Conservation (phyloP, 2,329 filamentous ascomycete species). For the Penicillium palitans region DNA sequence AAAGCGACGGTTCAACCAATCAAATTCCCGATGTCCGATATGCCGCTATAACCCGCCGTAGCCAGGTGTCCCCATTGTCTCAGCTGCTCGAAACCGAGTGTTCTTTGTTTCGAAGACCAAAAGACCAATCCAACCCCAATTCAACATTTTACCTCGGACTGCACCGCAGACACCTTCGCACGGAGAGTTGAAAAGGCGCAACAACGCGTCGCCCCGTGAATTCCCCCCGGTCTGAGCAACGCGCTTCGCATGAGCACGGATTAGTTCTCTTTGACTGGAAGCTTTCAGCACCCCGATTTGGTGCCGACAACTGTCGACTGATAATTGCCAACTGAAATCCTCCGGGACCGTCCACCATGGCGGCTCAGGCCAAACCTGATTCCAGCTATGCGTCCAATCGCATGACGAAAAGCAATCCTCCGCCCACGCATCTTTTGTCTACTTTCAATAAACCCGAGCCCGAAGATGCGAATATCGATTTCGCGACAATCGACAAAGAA, state of each 20-base stretch:
- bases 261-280: neutral
- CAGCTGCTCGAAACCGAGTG: neutral
- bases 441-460: slow-evolving; percentile 24
- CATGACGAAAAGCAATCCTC: slow-evolving; percentile 24
- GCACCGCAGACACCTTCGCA: neutral
- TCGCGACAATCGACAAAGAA: neutral
- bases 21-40: neutral
- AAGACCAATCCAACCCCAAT: neutral
- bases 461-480: neutral
- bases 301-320: neutral
- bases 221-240: slow-evolving; percentile 1
- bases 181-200: neutral
- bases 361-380: slow-evolving; percentile 23
- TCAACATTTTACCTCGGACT: neutral
- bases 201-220: neutral
- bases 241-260: neutral
- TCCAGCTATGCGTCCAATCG: slow-evolving; percentile 30
- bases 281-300: neutral
- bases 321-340: neutral
- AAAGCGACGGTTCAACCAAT: neutral
- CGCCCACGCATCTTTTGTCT: slow-evolving; percentile 24
- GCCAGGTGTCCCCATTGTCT: slow-evolving; percentile 2
- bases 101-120: slow-evolving; percentile 6
- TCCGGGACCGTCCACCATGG: slow-evolving; percentile 20
- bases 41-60: neutral